Base-by-base conservation (phyloP, 495 filamentous ascomycete genomes). In the Trichoderma parareesei region DNA sequence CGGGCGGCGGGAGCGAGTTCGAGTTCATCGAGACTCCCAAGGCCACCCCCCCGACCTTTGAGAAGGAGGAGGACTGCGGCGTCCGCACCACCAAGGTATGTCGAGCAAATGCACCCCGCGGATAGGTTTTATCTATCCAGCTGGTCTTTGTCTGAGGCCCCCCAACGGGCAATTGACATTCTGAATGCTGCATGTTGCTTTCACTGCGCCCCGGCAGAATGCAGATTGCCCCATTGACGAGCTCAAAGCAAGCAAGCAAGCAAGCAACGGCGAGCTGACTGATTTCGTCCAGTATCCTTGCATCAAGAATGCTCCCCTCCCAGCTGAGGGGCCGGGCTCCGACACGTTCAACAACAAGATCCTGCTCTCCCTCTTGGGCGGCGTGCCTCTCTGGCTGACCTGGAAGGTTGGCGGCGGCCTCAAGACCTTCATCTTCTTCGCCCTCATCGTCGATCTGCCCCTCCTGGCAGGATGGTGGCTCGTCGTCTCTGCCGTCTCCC, bases 1-100 rank as follows among this genome's bases (percentile, higher is more conserved):
- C 53, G 75, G 69, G 40, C 66, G 78, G 76, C 66, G 78, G 81
- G 71, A 74, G 74, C 66, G 82, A 87, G 69, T 87, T 92, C 73
- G 85, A 90, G 72, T 93, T 89, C 72, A 85, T 93, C 72, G 79
- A 89, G 70, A 95, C 90, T 73, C 90, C 90, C 11, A 82, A 85
- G 68, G 83, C 84, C 63, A 78, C 82, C 42, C 77, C 81, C 66
- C 72, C 86, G 63, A 73, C 81, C 71, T 78, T 85, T 72, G 71
- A 81, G 76, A 81, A 81, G 76, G 76, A 78, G 61, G 79, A 87
- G 65, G 84, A 89, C 48, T 91, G 86, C 73, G 90, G 91, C 72
- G 89, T 94, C 42, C 78, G 79, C 68, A 87, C 85, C 16, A 92
- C 90, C 44, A 82, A 84, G 65, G 90, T 93, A 74, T 72, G 85